Evolutionary conservation across 305 asterid species (phyloP).

Genomic region (Solanum chacoense): DNA sequence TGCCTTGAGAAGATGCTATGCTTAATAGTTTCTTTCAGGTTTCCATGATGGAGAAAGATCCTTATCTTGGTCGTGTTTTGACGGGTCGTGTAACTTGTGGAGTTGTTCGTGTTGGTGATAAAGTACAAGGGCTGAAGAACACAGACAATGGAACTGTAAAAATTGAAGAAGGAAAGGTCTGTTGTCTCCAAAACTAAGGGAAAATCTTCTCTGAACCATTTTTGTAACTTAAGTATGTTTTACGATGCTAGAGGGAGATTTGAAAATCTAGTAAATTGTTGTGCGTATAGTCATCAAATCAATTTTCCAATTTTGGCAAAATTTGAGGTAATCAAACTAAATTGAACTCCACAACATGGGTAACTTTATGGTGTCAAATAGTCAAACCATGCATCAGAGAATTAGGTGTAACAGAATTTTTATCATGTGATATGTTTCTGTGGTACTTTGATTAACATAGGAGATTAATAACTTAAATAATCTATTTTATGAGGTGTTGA

Average conservation of each 20-base stretch:
- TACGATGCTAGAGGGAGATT: not conserved
- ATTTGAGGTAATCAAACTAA: not conserved
- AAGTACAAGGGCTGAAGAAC: slow-evolving; percentile 73
- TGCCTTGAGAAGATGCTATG: slow-evolving; percentile 16
- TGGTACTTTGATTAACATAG: not conserved
- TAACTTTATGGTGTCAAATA: not conserved
- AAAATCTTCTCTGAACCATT: not conserved
- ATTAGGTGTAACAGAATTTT: not conserved
- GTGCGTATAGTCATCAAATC: not conserved
- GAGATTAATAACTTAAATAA: not conserved
- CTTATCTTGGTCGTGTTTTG: slow-evolving; percentile 84
- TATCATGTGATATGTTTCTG: not conserved
- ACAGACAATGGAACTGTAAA: slow-evolving; percentile 65
- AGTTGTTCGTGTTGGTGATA: slow-evolving; percentile 77
- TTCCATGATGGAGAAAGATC: slow-evolving; percentile 98
- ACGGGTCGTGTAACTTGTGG: slow-evolving; percentile 93
- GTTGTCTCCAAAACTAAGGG: not conserved
- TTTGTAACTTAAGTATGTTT: not conserved
- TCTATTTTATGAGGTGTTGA: not conserved
- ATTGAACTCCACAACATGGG: not conserved
- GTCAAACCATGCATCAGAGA: not conserved
- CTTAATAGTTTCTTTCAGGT: slow-evolving; percentile 76
- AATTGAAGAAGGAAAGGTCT: slow-evolving; percentile 96
- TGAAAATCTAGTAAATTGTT: not conserved
- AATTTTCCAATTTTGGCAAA: not conserved